Conservation (phyloP, 116 monocot genomes). For the Phalaenopsis hybrid region DNA sequence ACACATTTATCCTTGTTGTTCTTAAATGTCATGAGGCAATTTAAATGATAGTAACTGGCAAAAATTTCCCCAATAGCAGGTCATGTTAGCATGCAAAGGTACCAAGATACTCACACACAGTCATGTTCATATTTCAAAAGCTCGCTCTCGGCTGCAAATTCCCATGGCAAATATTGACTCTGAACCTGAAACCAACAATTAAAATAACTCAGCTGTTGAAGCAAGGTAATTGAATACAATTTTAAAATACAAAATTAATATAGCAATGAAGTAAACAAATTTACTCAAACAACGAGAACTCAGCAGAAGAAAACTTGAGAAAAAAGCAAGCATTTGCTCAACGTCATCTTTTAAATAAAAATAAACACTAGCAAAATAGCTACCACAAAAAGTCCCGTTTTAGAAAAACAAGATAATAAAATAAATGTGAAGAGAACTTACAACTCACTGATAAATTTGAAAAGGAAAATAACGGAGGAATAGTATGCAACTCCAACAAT, state of each 20-base stretch:
- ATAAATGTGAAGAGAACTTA: not conserved
- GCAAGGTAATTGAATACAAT: not conserved
- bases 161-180: constrained; percentile 74
- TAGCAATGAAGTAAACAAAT: not conserved
- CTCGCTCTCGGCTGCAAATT: constrained; percentile 48
- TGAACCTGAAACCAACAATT: constrained; percentile 44
- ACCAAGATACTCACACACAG: constrained; percentile 57
- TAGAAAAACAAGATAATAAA: not conserved
- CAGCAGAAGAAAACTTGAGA: not conserved
- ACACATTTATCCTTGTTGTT: not conserved
- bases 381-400: not conserved
- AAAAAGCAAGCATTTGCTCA: not conserved
- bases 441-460: not conserved
- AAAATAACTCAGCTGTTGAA: constrained; percentile 3
- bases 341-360: not conserved
- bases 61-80: not conserved
- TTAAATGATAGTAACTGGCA: not conserved
- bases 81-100: not conserved
- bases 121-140: constrained; percentile 41
- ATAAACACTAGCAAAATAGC: not conserved
- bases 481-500: not conserved
- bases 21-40: not conserved
- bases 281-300: not conserved
- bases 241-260: not conserved
- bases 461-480: not conserved